A percentile compares a stretch with the other conserved stretches of the same genome.
Conservation (phyloP, 176 grass and related monocot genomes). For the maize (Zea mays) region DNA sequence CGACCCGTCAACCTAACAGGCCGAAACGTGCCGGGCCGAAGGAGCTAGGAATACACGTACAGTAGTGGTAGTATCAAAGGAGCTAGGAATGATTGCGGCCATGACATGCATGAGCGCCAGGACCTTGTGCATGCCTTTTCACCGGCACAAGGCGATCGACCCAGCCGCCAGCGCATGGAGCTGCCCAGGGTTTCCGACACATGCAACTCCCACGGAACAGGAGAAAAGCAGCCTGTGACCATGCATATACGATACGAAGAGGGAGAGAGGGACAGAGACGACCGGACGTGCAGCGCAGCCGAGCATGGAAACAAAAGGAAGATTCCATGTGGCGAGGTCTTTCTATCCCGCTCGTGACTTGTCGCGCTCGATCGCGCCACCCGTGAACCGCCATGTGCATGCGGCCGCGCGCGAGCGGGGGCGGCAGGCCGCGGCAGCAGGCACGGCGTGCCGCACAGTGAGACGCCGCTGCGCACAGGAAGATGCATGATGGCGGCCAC, state of each 20-base stretch:
- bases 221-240: conserved; percentile 26
- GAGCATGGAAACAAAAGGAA: conserved; percentile 45
- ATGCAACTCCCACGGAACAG: conserved; percentile 43
- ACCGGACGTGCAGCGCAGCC: neutral
- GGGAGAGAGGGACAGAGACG: no score
- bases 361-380: neutral
- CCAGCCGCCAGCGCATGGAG: neutral
- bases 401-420: neutral
- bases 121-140: neutral
- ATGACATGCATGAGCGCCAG: conserved; percentile 8
- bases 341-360: conserved; percentile 34
- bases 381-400: conserved; percentile 34
- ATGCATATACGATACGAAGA: no score
- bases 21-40: no score
- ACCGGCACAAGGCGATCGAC: neutral
- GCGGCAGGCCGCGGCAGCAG: neutral
- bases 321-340: conserved; percentile 45
- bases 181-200: conserved; percentile 16
- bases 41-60: no score
- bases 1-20: no score
- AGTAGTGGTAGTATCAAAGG: neutral
- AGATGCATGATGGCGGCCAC: no score
- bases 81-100: neutral
- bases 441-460: neutral
- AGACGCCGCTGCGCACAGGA: neutral